A percentile compares a stretch with the other conserved stretches of the same genome.
phyloP scores from a whole-genome alignment of 75 land plant genomes.

The Cupressus sempervirens region DNA sequence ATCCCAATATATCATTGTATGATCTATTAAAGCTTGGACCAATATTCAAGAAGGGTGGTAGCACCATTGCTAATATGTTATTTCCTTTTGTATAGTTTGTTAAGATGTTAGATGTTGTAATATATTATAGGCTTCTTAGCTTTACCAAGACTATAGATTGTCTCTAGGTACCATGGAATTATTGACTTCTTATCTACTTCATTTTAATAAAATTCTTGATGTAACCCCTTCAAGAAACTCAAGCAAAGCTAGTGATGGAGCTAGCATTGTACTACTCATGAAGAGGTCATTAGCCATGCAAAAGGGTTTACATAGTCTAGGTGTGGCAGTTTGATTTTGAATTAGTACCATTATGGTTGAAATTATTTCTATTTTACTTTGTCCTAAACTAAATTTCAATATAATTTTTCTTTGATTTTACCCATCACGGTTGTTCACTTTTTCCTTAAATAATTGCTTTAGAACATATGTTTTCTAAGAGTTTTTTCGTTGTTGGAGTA shows the following conservation, averaged over 20 bases:
- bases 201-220: neutral
- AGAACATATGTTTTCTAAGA: constrained; percentile 33
- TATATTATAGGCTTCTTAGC: neutral
- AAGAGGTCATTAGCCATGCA: constrained; percentile 63
- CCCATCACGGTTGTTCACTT: too few species aligned
- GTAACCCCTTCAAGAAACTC: constrained; percentile 63
- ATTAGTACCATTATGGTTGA: too few species aligned
- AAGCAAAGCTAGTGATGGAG: constrained; percentile 97
- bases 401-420: too few species aligned
- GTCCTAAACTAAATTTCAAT: too few species aligned
- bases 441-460: constrained; percentile 1
- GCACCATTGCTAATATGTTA: constrained; percentile 85
- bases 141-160: neutral
- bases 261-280: constrained; percentile 93
- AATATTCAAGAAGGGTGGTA: constrained; percentile 84
- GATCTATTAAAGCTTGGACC: constrained; percentile 79
- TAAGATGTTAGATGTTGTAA: neutral
- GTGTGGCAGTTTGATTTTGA: constrained; percentile 21
- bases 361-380: too few species aligned
- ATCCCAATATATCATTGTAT: constrained; percentile 57
- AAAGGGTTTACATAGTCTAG: constrained; percentile 82
- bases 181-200: neutral
- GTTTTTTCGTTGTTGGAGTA: constrained; percentile 90
- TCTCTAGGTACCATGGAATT: neutral
- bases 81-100: neutral